Percentiles rank a stretch among this genome's conserved stretches.
Evolutionary conservation across 106 monocot genomes (phyloP).

Genomic region (Xerophyta viscosa): DNA sequence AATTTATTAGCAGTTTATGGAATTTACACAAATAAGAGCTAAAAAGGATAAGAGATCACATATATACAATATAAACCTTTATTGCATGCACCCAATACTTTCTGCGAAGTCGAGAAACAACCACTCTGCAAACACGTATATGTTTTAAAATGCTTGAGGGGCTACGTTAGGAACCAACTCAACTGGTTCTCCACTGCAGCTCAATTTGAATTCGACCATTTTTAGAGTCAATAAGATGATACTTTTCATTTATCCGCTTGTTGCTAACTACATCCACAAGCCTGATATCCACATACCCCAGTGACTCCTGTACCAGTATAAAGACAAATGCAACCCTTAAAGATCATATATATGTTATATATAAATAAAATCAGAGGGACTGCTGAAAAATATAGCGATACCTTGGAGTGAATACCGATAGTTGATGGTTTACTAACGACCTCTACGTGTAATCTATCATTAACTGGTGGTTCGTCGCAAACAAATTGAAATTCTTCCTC

Average conservation of each 20-base stretch:
- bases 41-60: too few relatives aligned
- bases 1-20: too few relatives aligned
- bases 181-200: slow-evolving; percentile 57
- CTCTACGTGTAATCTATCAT: slow-evolving; percentile 75
- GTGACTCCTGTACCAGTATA: slow-evolving; percentile 30
- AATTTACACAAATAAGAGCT: too few relatives aligned
- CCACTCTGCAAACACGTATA: too few relatives aligned
- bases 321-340: not conserved
- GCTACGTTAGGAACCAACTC: too few relatives aligned
- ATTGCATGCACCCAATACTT: too few relatives aligned
- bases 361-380: not conserved
- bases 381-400: slow-evolving; percentile 4
- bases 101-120: too few relatives aligned
- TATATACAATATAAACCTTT: too few relatives aligned
- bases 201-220: slow-evolving; percentile 61
- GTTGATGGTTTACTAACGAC: slow-evolving; percentile 69
- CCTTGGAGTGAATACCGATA: slow-evolving; percentile 76
- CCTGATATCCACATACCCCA: slow-evolving; percentile 47
- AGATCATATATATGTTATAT: not conserved
- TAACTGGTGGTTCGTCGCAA: slow-evolving; percentile 68
- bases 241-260: slow-evolving; percentile 54
- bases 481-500: slow-evolving; percentile 76
- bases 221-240: slow-evolving; percentile 60
- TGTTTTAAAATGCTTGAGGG: too few relatives aligned
- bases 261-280: slow-evolving; percentile 53